These are phyloP conservation scores for Penicillium bovifimosum DNA, from an alignment of 495 filamentous ascomycete genomes.

Conservation along the genomic window DNA sequence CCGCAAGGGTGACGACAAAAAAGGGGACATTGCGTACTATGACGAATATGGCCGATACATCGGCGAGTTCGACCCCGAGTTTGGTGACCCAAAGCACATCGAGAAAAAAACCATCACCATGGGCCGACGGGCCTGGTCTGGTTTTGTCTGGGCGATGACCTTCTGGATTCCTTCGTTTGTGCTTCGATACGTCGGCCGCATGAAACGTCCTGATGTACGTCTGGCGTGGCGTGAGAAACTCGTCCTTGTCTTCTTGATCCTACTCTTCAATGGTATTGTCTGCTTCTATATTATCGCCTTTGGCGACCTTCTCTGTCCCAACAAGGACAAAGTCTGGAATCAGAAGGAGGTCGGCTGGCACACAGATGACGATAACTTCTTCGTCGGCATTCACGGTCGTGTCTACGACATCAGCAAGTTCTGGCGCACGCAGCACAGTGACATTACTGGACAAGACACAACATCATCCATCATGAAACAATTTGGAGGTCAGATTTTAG, in stretches of 20 bases:
- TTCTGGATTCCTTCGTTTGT: slow-evolving; percentile 93
- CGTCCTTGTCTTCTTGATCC: slow-evolving; percentile 72
- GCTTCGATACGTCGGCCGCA: slow-evolving; percentile 76
- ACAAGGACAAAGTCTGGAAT: slow-evolving; percentile 87
- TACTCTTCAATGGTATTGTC: slow-evolving; percentile 75
- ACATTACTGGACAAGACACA: slow-evolving; percentile 49
- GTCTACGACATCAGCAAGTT: slow-evolving; percentile 94
- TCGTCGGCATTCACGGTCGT: slow-evolving; percentile 77
- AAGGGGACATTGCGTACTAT: slow-evolving; percentile 61
- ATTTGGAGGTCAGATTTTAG: slow-evolving; percentile 71
- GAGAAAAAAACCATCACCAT: slow-evolving; percentile 59
- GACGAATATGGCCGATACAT: slow-evolving; percentile 50
- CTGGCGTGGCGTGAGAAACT: slow-evolving; percentile 97
- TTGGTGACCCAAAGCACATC: slow-evolving; percentile 69
- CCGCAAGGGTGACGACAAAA: slow-evolving; percentile 72
- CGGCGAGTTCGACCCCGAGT: slow-evolving; percentile 65
- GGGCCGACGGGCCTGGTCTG: slow-evolving; percentile 71
- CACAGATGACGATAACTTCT: slow-evolving; percentile 69
- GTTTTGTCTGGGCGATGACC: slow-evolving; percentile 75
- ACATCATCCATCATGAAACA: slow-evolving; percentile 63
- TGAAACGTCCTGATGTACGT: slow-evolving; percentile 95
- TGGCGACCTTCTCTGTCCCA: slow-evolving; percentile 79
- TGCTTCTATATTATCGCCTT: slow-evolving; percentile 92
- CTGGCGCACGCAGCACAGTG: slow-evolving; percentile 77
- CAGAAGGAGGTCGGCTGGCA: slow-evolving; percentile 65